A percentile compares a stretch with the other conserved stretches of the same genome.
phyloP scores from a whole-genome alignment of 2,329 filamentous ascomycete species.

The Cladobotryum protrusum region DNA sequence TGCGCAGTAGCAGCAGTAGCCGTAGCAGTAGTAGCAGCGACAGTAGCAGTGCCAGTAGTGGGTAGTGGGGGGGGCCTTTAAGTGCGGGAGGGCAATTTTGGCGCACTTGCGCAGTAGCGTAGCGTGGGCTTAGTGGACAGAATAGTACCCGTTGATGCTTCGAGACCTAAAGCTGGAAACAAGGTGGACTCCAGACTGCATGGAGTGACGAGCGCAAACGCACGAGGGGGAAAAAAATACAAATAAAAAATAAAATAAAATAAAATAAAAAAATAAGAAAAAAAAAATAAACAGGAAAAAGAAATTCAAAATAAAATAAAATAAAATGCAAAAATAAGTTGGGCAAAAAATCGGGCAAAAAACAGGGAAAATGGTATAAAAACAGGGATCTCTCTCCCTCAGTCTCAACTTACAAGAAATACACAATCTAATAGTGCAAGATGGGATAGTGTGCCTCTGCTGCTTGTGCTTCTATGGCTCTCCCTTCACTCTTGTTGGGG shows the following conservation, averaged over 20 bases:
- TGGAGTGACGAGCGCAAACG: not conserved
- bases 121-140: too few species aligned
- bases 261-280: not conserved
- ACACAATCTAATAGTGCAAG: constrained; percentile 2
- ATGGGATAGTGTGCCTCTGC: not conserved
- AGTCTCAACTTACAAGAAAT: constrained; percentile 1
- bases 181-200: not conserved
- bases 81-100: not conserved
- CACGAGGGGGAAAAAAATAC: not conserved
- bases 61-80: not conserved
- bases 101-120: not conserved
- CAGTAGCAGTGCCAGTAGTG: too few species aligned
- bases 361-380: not conserved
- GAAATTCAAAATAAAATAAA: not conserved
- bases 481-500: not conserved
- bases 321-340: too few species aligned
- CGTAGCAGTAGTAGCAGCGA: not conserved
- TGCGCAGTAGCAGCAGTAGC: too few species aligned
- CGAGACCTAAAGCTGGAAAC: too few species aligned
- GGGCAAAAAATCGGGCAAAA: not conserved
- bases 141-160: too few species aligned
- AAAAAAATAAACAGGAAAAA: not conserved
- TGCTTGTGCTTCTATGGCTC: constrained; percentile 5
- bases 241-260: not conserved
- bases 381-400: not conserved